These are phyloP conservation scores for Claviceps lovelessii DNA, from an alignment of 2,329 filamentous ascomycete species.

Conservation along the genomic window DNA sequence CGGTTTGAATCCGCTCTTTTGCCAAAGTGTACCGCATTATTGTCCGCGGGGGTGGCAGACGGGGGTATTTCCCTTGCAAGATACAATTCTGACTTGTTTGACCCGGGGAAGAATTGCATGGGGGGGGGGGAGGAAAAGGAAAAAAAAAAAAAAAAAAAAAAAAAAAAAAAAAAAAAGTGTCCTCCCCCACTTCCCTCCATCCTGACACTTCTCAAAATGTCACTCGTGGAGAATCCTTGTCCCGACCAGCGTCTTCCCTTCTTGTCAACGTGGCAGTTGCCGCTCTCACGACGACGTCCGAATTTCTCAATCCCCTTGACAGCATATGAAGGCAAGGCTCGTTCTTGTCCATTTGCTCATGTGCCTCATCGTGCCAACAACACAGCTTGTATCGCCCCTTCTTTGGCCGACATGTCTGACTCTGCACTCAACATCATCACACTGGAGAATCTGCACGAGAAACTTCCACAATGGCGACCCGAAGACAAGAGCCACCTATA, in stretches of 20 bases:
- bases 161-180: no score
- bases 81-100: no score
- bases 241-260: neutral
- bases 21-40: no score
- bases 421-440: conserved; percentile 29
- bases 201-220: conserved; percentile 1
- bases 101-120: no score
- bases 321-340: neutral
- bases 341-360: neutral
- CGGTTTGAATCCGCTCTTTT: no score
- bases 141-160: no score
- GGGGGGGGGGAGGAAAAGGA: no score
- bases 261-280: neutral
- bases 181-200: neutral
- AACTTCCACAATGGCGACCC: conserved; percentile 34
- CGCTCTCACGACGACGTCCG: neutral
- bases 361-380: neutral
- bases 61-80: no score
- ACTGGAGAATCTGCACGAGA: conserved; percentile 35
- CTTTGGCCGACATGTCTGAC: conserved; percentile 12
- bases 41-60: no score
- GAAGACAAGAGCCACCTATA: conserved; percentile 34
- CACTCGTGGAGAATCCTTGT: neutral
- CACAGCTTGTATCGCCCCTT: no score
- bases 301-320: neutral